Evolutionary conservation across 176 grass and related monocot species (phyloP).

Genomic region (Zizania latifolia): DNA sequence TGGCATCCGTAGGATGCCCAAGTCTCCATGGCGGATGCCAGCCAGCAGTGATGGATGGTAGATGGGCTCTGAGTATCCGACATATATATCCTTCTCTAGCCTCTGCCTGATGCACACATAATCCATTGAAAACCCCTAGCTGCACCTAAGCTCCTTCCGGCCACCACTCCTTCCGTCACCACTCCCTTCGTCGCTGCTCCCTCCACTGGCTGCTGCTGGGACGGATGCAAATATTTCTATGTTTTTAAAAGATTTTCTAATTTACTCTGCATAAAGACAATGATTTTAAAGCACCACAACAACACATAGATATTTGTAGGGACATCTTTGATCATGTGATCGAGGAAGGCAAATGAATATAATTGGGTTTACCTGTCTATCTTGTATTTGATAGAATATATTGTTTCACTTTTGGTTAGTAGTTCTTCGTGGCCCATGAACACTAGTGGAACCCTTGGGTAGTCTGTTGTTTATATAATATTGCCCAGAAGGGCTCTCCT

Average conservation of each 20-base stretch:
- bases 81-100: too few species aligned
- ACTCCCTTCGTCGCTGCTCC: too few species aligned
- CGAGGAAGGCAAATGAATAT: neutral
- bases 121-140: too few species aligned
- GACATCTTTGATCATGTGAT: neutral
- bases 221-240: neutral
- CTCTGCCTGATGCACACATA: too few species aligned
- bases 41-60: too few species aligned
- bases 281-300: neutral
- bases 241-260: neutral
- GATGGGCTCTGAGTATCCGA: too few species aligned
- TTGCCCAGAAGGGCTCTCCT: neutral
- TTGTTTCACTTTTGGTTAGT: neutral
- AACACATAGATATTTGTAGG: neutral
- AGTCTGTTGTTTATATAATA: neutral
- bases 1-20: too few species aligned
- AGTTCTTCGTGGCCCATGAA: too few species aligned
- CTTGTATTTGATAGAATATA: neutral
- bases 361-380: neutral
- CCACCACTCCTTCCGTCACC: too few species aligned
- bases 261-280: neutral
- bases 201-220: too few species aligned
- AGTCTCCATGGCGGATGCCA: too few species aligned
- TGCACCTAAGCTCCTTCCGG: too few species aligned
- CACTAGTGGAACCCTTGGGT: neutral